Percentiles rank a stretch among this genome's conserved stretches.
Evolutionary conservation across 2,329 filamentous ascomycete genomes (phyloP).

Genomic region (Aspergillus fumigatus): DNA sequence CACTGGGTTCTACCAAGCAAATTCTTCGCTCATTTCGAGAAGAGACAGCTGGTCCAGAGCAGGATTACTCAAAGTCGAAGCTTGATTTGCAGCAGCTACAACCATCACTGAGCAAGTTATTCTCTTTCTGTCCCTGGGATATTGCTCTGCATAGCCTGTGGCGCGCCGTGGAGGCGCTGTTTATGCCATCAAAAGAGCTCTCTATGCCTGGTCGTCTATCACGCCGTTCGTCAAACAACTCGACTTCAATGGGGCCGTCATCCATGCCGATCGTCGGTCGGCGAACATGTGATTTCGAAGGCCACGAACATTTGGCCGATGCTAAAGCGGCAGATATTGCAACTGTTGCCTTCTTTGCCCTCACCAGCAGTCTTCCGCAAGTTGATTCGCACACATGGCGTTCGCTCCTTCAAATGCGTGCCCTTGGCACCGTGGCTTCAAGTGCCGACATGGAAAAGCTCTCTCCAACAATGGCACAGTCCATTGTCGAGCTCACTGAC

Average conservation of each 20-base stretch:
- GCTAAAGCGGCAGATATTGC: conserved; percentile 36
- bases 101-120: conserved; percentile 30
- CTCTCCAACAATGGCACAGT: conserved; percentile 22
- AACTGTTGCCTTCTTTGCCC: conserved; percentile 34
- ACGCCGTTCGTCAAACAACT: conserved; percentile 28
- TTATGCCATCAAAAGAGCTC: conserved; percentile 36
- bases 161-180: conserved; percentile 36
- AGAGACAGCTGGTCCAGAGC: conserved; percentile 7
- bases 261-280: conserved; percentile 22
- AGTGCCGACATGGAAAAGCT: conserved; percentile 33
- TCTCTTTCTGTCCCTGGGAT: conserved; percentile 38
- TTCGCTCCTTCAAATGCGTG: conserved; percentile 40
- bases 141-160: conserved; percentile 40
- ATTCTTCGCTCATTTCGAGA: conserved; percentile 39
- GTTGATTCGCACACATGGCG: conserved; percentile 36
- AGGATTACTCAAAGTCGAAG: conserved; percentile 4
- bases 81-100: conserved; percentile 31
- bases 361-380: conserved; percentile 35
- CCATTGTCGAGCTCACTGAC: conserved; percentile 36
- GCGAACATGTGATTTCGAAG: conserved; percentile 22
- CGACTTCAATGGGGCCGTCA: conserved; percentile 16
- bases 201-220: conserved; percentile 25
- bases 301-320: conserved; percentile 34
- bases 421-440: conserved; percentile 36
- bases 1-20: conserved; percentile 37